Evolutionary conservation across 208 protist species (phyloP), one percentile per base, ranked within the genome.

Genomic region (Leishmania amazonensis): DNA sequence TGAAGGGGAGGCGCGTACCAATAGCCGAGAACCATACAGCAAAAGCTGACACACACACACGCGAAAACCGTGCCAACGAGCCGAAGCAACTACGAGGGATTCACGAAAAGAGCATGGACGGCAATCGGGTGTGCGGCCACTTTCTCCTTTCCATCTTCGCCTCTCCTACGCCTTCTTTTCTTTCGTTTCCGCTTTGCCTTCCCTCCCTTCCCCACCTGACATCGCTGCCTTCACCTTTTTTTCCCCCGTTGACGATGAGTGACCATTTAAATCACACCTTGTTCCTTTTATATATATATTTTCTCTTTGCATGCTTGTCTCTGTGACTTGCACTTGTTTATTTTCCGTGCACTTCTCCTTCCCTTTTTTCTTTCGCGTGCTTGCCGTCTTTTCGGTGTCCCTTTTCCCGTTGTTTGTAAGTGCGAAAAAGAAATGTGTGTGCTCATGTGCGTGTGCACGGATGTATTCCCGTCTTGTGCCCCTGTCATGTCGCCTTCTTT

Each of bases 311-410:
- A 17, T 67, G n/a, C 6, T 40, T 67, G 28, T 31, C 15, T 64
- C 58, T 64, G 51, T 19, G 17, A 15, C 15, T 19, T 19, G 51
- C 51, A 54, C 11, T 11, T 54, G 51, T 21, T 54, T 54, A 19
- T 64, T 31, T 31, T 6, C 58, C 9, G 21, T 13, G n/a, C 62
- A 40, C 17, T 13, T 84, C 71, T 78, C 85, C 28, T 65, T 42
- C 54, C 45, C 38, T 71, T 62, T 73, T 80, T 31, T 83, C 81
- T 75, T 82, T 49, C 53, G 64, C 51, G n/a, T 47, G 67, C 77
- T 68, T 49, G 38, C 21, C 68, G 24, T 77, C 65, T 79, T 83
- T 45, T 60, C 1, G 19, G 35, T 78, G 64, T 73, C 38, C 49
- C 51, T 53, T 76, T 73, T 62, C 53, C 21, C 21, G 67, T n/a